Conservation (phyloP, 345 rosid genomes). For the Linum usitatissimum region DNA sequence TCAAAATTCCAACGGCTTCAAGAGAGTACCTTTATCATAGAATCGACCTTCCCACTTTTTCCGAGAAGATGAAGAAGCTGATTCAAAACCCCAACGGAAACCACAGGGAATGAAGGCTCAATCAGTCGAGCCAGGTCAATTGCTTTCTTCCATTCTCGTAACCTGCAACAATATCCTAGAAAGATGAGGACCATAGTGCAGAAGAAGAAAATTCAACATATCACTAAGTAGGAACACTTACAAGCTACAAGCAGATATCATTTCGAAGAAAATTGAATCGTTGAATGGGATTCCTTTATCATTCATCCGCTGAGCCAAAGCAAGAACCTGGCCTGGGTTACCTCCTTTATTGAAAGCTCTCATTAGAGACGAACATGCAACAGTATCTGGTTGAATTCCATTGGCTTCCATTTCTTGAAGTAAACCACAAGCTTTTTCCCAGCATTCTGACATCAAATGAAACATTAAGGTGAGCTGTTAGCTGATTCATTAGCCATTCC, state of each 20-base stretch:
- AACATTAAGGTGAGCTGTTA: conserved; percentile 12
- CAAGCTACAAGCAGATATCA: conserved; percentile 78
- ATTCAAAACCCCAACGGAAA: conserved; percentile 59
- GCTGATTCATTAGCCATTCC: conserved; percentile 8
- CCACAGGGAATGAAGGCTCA: conserved; percentile 49
- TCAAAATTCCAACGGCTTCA: neutral
- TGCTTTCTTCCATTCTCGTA: conserved; percentile 69
- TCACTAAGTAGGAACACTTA: conserved; percentile 24
- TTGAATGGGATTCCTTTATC: conserved; percentile 50
- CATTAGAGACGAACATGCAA: conserved; percentile 79
- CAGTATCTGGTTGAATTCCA: conserved; percentile 51
- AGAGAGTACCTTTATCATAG: conserved; percentile 61
- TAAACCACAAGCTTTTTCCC: conserved; percentile 57
- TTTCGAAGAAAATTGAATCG: conserved; percentile 65
- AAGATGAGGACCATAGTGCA: neutral
- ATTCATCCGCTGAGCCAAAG: conserved; percentile 50
- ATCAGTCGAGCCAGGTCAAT: conserved; percentile 42
- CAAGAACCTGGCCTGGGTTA: conserved; percentile 57
- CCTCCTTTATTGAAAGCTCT: conserved; percentile 78
- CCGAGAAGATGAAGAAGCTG: conserved; percentile 73
- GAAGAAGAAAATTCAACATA: neutral
- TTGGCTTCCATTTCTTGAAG: conserved; percentile 66
- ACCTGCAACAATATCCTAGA: conserved; percentile 27
- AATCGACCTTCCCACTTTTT: conserved; percentile 71
- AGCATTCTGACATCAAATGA: conserved; percentile 33